Base-by-base conservation (phyloP, 2,329 filamentous ascomycete genomes). In the Hymenoscyphus repandus region DNA sequence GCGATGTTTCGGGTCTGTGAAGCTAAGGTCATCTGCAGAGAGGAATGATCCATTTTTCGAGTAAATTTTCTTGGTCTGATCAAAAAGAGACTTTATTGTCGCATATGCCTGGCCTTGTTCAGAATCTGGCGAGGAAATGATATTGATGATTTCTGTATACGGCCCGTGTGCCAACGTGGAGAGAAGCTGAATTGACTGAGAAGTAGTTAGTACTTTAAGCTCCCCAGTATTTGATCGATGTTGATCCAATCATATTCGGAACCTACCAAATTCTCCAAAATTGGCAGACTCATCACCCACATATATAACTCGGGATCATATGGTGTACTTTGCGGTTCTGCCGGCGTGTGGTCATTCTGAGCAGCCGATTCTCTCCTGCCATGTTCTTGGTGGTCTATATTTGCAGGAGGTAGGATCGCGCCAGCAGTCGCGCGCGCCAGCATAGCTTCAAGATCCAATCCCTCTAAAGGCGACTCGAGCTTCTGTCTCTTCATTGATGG, bases 1-100 rank as follows among this genome's bases (percentile, higher is more conserved):
- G 37, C 82, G 69, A 59, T 85, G 79, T 9, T 70, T 67, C 2
- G 70, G 64, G 18, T 78, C 74, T 6, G 70, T 70, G 40, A 81
- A 70, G 36, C 74, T 74, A 15, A 82, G 66, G 41, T 76, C 72
- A n/a, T 72, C 68, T 4, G 75, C 69, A 17, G 75, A 77, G 2
- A 82, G 69, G 47, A 85, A 84, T 5, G 58, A 44, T 13, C 52
- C 50, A 32, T 75, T 72, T 45, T 76, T 76, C 31, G 75, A 77
- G 62, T 83, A 83, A 2, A 83, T 74, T 54, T 79, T 76, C 56
- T 83, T 82, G 0, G 79, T 82, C 55, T 83, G 78, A 53, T 83
- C 78, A 56, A 85, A 85, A 6, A 83, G 69, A 4, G 76, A 78
- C 58, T 80, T 80, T 62, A 84, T 70, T 1, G 77, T 79, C 3